Base-by-base conservation (phyloP, 2,329 filamentous ascomycete species). In the Sclerotinia subarctica region DNA sequence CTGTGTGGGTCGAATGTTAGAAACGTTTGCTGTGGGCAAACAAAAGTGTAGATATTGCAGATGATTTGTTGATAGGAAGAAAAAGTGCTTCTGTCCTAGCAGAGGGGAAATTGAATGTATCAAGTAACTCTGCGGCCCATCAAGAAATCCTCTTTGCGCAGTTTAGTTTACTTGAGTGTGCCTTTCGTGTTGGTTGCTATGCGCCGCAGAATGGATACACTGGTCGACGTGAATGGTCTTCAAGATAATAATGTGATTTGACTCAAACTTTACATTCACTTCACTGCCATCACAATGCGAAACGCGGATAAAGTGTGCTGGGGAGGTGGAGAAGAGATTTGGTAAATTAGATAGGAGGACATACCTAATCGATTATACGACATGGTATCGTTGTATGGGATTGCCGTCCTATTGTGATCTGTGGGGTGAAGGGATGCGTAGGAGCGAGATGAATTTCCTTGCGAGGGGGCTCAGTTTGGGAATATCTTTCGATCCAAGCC, bases 321-420 rank as follows among this genome's bases (percentile, higher is more conserved):
- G 64, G 67, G 11, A 26, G 29, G 21, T 47, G 7, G 51, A 47
- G n/a, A 63, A 51, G n/a, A 38, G 59, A 51, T 38, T 7, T 63
- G 46, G 29, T 32, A 63, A 51, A 63, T 38, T 63, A 42, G 59
- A 63, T 38, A 42, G 59, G n/a, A 52, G 69, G 70, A 86, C 87
- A 82, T 84, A 87, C 89, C 87, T 83, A 92, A 80, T 75, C 88
- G 87, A 82, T 91, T 90, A 82, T 92, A 92, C 78, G 88, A 86
- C 88, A 91, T 91, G 70, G 71, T 74, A 67, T 26, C 26, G 58
- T 42, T 52, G 58, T 54, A 38, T 44, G 44, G 26, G 35, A 68
- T 24, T 46, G n/a, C 17, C 46, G 46, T 51, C 46, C 46, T 63
- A 51, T 54, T 58, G n/a, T 38, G 32, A 62, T 62, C 59, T 38